Evolutionary conservation across 352 stramenopile genomes (phyloP), one percentile per base, ranked within the genome.

Genomic region (Phytophthora syringae): DNA sequence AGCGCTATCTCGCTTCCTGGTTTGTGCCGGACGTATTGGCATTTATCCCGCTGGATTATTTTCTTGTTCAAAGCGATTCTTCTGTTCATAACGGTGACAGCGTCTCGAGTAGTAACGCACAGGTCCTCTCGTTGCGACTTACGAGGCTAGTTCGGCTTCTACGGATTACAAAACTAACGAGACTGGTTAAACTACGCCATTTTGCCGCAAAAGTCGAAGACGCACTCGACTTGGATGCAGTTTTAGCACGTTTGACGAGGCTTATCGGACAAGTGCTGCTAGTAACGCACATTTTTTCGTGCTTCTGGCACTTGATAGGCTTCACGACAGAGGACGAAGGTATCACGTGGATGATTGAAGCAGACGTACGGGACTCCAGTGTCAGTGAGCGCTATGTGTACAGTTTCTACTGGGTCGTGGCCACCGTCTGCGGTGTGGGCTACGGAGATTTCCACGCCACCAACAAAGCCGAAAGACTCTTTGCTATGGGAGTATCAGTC

Each of bases 391-490:
- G 80, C 12, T 97, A 96, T 50, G 51, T 95, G 15, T 94, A 88
- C 64, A 86, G 78, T 30, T 84, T 94, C 22, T 97, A 97, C 63
- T 97, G 88, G 88, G 84, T 90, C n/a, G 72, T 90, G 22, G 79
- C 79, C 0, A 96, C 88, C 0, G 45, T 96, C 11, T 88, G 87
- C 3, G 88, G 85, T 0, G 86, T 96, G 4, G 89, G 89, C 0
- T 97, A 92, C 40, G 89, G 89, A 12, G 89, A 97, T 43, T 76
- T 97, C 9, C 74, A 89, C 47, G 80, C 87, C 7, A 82, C 76
- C 1, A 95, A 88, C 60, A 89, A 76, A 16, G 60, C 75, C 2
- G 89, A 97, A 55, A 68, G 84, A 21, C 16, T 90, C 1, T 93
- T 89, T 40, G 67, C 86, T 5, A 94, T 96, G 52, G 60, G 77